phyloP scores from a whole-genome alignment of 257 asterid genomes.

The Scutellaria baicalensis region DNA sequence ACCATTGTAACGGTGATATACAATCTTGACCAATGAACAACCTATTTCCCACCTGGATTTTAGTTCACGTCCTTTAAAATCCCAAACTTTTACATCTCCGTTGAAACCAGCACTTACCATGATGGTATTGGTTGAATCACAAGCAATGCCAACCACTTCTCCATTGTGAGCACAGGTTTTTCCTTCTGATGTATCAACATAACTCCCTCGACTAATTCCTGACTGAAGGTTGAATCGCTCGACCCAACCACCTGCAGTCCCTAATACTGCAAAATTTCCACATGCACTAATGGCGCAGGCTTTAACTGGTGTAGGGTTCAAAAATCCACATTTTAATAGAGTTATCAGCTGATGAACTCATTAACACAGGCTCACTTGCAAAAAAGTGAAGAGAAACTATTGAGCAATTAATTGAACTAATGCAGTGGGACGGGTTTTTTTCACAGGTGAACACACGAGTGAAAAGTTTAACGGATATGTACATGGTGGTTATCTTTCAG shows the following conservation, averaged over 20 bases:
- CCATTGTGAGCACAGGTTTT: constrained; percentile 56
- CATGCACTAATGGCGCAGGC: constrained; percentile 88
- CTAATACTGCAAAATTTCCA: constrained; percentile 86
- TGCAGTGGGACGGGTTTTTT: constrained; percentile 68
- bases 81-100: constrained; percentile 91
- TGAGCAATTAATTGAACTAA: too few relatives aligned
- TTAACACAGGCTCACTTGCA: constrained; percentile 75
- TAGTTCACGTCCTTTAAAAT: constrained; percentile 54
- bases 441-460: constrained; percentile 87
- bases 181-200: constrained; percentile 47
- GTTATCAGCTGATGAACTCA: constrained; percentile 87
- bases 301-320: constrained; percentile 74
- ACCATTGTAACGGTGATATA: constrained; percentile 72
- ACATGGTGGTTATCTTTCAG: constrained; percentile 88
- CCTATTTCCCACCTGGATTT: constrained; percentile 72
- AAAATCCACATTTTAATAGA: constrained; percentile 93
- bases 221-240: constrained; percentile 95
- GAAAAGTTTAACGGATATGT: constrained; percentile 78
- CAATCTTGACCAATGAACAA: constrained; percentile 56
- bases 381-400: constrained; percentile 81
- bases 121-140: constrained; percentile 76
- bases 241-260: constrained; percentile 85
- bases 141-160: constrained; percentile 75
- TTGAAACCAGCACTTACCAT: constrained; percentile 75
- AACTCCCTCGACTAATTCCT: constrained; percentile 80